These are phyloP conservation scores for Seminavis robusta DNA, from an alignment of 108 stramenopile genomes.

Conservation along the genomic window DNA sequence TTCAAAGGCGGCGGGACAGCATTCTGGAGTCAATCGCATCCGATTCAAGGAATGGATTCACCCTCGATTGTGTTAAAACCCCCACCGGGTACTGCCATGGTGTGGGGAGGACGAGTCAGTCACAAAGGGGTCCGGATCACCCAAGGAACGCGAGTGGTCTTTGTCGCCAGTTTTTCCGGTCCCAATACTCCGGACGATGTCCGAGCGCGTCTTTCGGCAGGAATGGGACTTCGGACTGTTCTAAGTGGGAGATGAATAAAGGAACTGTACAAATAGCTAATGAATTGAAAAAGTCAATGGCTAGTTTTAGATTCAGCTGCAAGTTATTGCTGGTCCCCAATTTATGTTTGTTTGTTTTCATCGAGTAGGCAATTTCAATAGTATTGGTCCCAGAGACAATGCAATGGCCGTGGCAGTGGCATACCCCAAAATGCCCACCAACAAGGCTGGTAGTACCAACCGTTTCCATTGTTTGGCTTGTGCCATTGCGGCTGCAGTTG, in stretches of 20 bases:
- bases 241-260: too few relatives aligned
- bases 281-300: too few relatives aligned
- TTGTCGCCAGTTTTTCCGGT: constrained; percentile 25
- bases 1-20: constrained; percentile 26
- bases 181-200: too few relatives aligned
- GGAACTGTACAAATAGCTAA: too few relatives aligned
- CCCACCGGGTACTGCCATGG: constrained; percentile 13
- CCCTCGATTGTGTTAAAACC: constrained; percentile 15
- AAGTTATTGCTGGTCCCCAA: too few relatives aligned
- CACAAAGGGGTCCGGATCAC: constrained; percentile 13
- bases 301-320: too few relatives aligned
- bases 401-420: constrained; percentile 85
- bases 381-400: constrained; percentile 66
- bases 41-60: constrained; percentile 1
- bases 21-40: background rate
- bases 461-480: constrained; percentile 89
- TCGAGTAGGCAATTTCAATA: constrained; percentile 47
- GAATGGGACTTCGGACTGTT: too few relatives aligned
- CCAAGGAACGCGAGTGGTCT: constrained; percentile 6
- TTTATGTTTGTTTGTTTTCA: too few relatives aligned
- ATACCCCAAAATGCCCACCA: constrained; percentile 92
- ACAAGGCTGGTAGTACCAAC: constrained; percentile 76
- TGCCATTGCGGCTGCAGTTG: constrained; percentile 92
- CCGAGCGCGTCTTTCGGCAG: too few relatives aligned
- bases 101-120: constrained; percentile 22